These are phyloP conservation scores for Litsea cubeba DNA, from an alignment of 164 flowering plant species.

Conservation along the genomic window DNA sequence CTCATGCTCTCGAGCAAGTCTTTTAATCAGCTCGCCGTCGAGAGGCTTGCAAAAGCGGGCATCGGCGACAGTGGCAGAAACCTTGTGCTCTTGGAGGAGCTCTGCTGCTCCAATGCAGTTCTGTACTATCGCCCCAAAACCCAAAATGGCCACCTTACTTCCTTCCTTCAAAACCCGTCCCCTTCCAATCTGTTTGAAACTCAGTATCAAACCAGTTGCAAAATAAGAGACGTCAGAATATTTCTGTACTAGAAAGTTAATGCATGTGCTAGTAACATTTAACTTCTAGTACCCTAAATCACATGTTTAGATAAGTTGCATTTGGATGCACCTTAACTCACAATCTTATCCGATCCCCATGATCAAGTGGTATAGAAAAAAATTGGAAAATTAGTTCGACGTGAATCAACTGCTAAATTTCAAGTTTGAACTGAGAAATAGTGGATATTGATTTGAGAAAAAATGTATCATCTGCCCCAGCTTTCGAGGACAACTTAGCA, in stretches of 20 bases:
- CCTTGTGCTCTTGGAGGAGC: slow-evolving; percentile 20
- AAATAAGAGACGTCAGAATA: too few species aligned
- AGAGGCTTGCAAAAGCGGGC: slow-evolving; percentile 56
- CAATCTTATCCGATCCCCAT: too few species aligned
- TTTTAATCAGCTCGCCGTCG: slow-evolving; percentile 30
- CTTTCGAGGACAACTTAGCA: too few species aligned
- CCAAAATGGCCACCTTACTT: slow-evolving; percentile 16
- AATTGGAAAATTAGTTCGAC: too few species aligned
- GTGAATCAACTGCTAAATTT: too few species aligned
- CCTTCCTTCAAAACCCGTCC: slow-evolving; percentile 36
- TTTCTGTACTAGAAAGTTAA: too few species aligned
- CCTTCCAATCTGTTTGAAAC: slow-evolving; percentile 32
- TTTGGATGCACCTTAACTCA: too few species aligned
- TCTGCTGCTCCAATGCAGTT: slow-evolving; percentile 8
- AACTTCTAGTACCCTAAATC: background rate
- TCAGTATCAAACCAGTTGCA: background rate
- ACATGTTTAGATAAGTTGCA: too few species aligned
- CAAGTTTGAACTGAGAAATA: too few species aligned
- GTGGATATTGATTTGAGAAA: too few species aligned
- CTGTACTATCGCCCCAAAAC: slow-evolving; percentile 11
- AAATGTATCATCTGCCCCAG: too few species aligned
- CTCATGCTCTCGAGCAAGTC: slow-evolving; percentile 34
- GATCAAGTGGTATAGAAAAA: too few species aligned
- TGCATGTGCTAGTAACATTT: background rate
- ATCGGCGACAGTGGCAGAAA: slow-evolving; percentile 37